Evolutionary conservation across 2,329 filamentous ascomycete species (phyloP).

Genomic region (Gnomoniopsis smithogilvyi): DNA sequence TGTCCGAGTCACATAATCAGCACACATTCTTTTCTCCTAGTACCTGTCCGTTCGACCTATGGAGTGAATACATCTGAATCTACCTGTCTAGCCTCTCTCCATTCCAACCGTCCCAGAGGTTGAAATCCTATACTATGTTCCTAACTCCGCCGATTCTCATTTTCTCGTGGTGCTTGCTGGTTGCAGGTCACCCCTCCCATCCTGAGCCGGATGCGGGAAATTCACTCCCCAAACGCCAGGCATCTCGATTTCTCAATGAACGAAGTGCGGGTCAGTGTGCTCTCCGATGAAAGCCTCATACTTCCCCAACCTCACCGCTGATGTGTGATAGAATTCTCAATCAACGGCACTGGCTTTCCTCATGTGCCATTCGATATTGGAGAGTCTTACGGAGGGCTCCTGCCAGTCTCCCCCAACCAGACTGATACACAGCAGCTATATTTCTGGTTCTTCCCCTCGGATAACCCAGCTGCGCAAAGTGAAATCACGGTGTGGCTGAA

Average conservation of each 20-base stretch:
- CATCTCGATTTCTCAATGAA: not conserved
- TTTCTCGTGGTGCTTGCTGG: not conserved
- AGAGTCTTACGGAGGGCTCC: conserved; percentile 59
- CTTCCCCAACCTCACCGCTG: not conserved
- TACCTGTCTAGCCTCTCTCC: no score
- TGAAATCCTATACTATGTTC: no score
- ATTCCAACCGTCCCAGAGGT: no score
- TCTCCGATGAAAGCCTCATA: not conserved
- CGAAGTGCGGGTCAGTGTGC: not conserved
- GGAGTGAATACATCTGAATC: no score
- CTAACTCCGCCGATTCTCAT: no score
- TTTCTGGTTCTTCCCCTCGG: conserved; percentile 63
- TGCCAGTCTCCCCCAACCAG: conserved; percentile 50
- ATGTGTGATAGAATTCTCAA: conserved; percentile 44
- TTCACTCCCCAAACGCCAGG: not conserved
- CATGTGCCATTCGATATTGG: conserved; percentile 65
- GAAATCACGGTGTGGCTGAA: conserved; percentile 60
- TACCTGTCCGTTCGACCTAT: no score
- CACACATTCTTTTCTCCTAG: no score
- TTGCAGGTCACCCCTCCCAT: not conserved
- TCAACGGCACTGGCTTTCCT: conserved; percentile 60
- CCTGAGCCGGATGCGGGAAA: no score
- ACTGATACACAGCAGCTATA: conserved; percentile 43
- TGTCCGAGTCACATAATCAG: no score
- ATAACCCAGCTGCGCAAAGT: conserved; percentile 41